Percentiles rank a stretch among this genome's conserved stretches.
phyloP scores from a whole-genome alignment of 768 basidiomycete species.

The Boletus rubroflammeus region DNA sequence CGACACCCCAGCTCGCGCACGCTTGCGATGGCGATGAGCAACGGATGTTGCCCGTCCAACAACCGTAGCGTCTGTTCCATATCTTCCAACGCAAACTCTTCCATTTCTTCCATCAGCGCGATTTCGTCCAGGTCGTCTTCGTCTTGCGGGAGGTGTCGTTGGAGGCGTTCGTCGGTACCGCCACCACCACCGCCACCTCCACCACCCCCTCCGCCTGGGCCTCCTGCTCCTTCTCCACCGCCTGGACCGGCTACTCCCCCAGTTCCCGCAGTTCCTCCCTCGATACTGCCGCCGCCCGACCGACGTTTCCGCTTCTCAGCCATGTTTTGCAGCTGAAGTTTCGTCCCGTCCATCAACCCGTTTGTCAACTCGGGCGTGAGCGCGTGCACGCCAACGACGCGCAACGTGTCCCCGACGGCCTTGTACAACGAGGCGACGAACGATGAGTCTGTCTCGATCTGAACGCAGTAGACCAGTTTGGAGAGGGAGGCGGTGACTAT shows the following conservation, averaged over 20 bases:
- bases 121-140: constrained; percentile 66
- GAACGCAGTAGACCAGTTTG: constrained; percentile 60
- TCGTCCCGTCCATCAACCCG: constrained; percentile 63
- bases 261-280: too few species aligned
- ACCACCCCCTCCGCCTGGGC: too few species aligned
- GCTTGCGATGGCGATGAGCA: constrained; percentile 67
- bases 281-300: constrained; percentile 20
- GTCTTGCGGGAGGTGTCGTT: neutral
- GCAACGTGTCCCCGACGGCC: constrained; percentile 59
- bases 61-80: constrained; percentile 60
- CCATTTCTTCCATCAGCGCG: constrained; percentile 74
- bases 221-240: neutral
- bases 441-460: constrained; percentile 66
- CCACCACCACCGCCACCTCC: too few species aligned
- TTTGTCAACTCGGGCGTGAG: constrained; percentile 52
- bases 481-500: constrained; percentile 69
- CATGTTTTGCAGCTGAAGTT: constrained; percentile 63
- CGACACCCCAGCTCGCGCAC: constrained; percentile 66
- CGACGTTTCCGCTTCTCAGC: constrained; percentile 67
- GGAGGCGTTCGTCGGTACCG: neutral
- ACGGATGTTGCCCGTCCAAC: constrained; percentile 58
- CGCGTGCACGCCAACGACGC: constrained; percentile 52
- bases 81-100: constrained; percentile 78
- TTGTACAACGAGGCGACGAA: constrained; percentile 77
- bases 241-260: neutral